A percentile compares a stretch with the other conserved stretches of the same genome.
Conservation (phyloP, 2,329 filamentous ascomycete species). For the Neonectria hederae region DNA sequence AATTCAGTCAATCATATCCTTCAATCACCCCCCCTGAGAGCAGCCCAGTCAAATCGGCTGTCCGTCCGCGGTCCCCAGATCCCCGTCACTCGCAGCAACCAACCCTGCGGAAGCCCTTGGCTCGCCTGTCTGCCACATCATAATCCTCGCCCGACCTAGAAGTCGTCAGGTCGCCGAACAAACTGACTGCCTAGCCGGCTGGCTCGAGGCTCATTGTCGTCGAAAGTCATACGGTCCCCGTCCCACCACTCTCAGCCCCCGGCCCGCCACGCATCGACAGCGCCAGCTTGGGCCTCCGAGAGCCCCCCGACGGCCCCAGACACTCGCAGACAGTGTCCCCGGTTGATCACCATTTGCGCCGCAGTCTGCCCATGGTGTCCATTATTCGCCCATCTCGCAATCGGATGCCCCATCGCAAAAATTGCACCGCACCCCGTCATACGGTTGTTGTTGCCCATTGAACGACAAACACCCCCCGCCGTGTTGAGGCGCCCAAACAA, state of each 20-base stretch:
- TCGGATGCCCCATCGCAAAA: conserved; percentile 34
- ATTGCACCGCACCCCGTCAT: conserved; percentile 36
- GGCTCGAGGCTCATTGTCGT: conserved; percentile 35
- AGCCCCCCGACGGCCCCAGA: conserved; percentile 20
- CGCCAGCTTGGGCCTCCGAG: conserved; percentile 22
- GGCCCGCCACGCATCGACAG: conserved; percentile 26
- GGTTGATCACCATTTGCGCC: conserved; percentile 33
- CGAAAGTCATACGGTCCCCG: conserved; percentile 43
- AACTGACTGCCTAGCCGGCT: conserved; percentile 31
- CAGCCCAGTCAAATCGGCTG: conserved; percentile 31
- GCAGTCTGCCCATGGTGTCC: conserved; percentile 30
- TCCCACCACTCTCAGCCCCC: conserved; percentile 38
- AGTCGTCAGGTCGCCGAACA: conserved; percentile 40
- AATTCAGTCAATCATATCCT: conserved; percentile 28
- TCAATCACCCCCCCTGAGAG: conserved; percentile 23
- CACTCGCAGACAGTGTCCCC: conserved; percentile 27
- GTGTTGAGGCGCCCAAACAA: conserved; percentile 30
- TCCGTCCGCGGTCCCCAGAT: conserved; percentile 31
- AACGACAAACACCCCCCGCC: conserved; percentile 30
- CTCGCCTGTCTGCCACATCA: conserved; percentile 37
- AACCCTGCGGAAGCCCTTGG: conserved; percentile 27
- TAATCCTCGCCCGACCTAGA: conserved; percentile 33
- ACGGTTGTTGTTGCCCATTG: conserved; percentile 40
- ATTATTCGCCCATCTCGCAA: conserved; percentile 35
- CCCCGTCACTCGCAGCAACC: conserved; percentile 24